Base-by-base conservation (phyloP, 495 filamentous ascomycete genomes). In the Penicillium antarcticum region DNA sequence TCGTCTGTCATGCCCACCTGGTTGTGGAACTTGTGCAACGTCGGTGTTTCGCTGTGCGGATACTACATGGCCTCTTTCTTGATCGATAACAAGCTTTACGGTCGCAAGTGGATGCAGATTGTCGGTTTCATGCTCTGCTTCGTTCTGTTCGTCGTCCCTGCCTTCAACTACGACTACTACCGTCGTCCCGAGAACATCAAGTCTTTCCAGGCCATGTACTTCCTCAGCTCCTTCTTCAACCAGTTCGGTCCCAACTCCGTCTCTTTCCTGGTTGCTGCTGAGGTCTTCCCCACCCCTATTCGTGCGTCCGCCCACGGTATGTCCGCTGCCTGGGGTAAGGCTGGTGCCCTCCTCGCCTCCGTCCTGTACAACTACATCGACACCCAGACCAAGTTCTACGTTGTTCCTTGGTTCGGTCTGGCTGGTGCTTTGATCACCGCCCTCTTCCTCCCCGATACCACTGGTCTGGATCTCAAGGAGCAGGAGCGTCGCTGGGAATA, bases 231-330 rank as follows among this genome's bases (percentile, higher is more conserved):
- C 34, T 95, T 96, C 78, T 96, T 96, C 84, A 95, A 94, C 77
- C 91, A 96, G 68, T 95, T 96, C 61, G 90, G 91, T 7, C 90
- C 91, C 69, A 96, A 95, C 78, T 82, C 81, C 46, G 88, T 95
- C 48, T 92, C 89, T 43, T 96, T 96, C 85, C 77, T 95, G 50
- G 88, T 92, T 17, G 91, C 91, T 23, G 91, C 89, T 23, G 91
- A 96, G 66, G 88, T 92, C 10, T 96, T 84, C 77, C 91, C 91
- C 2, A 95, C 91, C 0, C 87, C 89, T 4, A 85, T 96, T 52
- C 88, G 91, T 58, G 91, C 91, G 44, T 89, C 89, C 32, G 91
- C 91, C 39, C 91, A 96, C 75, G 91, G 91, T 55, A 82, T 96
- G 63, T 88, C 87, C 23, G 91, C 91, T 46, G 90, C 89, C 42